These are phyloP conservation scores for Pythium aphanidermatum DNA, from an alignment of 352 stramenopile genomes.

Conservation along the genomic window DNA sequence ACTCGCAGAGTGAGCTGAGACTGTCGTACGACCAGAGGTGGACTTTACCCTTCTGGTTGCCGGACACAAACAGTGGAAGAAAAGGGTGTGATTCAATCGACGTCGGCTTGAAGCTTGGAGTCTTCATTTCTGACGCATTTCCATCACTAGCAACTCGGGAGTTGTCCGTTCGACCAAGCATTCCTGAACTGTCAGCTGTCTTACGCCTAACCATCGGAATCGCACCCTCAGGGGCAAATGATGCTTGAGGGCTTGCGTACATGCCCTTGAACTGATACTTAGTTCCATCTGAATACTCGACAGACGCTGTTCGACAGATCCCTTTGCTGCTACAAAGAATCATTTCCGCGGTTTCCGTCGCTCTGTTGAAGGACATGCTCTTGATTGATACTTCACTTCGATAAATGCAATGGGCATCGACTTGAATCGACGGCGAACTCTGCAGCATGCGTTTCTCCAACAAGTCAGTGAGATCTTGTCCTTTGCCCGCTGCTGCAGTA, in stretches of 20 bases:
- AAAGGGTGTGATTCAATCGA: constrained; percentile 70
- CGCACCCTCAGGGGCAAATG: constrained; percentile 16
- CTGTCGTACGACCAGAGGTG: constrained; percentile 85
- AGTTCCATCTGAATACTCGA: constrained; percentile 58
- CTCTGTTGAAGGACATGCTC: constrained; percentile 74
- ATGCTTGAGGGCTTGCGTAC: constrained; percentile 46
- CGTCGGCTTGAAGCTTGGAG: constrained; percentile 69
- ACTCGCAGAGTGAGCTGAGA: constrained; percentile 56
- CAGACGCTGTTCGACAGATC: constrained; percentile 57
- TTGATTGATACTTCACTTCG: constrained; percentile 79
- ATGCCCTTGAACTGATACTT: constrained; percentile 83
- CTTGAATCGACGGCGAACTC: constrained; percentile 29
- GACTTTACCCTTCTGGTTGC: constrained; percentile 72
- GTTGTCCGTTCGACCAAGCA: neutral
- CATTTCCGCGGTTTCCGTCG: constrained; percentile 50
- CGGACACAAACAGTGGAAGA: constrained; percentile 73
- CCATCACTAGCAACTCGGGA: neutral
- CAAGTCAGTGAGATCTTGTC: constrained; percentile 44
- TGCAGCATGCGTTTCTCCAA: constrained; percentile 49
- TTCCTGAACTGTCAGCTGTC: constrained; percentile 3
- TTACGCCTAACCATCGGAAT: constrained; percentile 6
- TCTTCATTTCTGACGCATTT: constrained; percentile 29
- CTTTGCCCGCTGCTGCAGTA: constrained; percentile 27
- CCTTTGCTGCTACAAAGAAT: constrained; percentile 72
- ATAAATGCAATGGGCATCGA: constrained; percentile 58